A percentile compares a stretch with the other conserved stretches of the same genome.
phyloP scores from a whole-genome alignment of 192 early-diverging fungal genomes.

The Dispira parvispora region DNA sequence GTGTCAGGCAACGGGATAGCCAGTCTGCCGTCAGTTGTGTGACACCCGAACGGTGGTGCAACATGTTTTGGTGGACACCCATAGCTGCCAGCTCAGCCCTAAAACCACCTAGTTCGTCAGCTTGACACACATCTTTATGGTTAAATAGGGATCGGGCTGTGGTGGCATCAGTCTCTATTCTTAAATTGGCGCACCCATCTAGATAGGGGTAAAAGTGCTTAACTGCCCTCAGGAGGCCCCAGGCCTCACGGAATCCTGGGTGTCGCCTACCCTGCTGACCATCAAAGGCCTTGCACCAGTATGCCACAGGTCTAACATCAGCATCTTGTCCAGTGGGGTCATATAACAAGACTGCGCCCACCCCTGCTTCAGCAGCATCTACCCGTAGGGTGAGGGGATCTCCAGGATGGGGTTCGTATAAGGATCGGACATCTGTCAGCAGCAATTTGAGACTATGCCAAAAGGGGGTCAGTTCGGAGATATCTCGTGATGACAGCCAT shows the following conservation, averaged over 20 bases:
- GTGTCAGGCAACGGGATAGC: background rate
- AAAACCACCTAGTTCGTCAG: background rate
- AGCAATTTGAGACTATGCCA: background rate
- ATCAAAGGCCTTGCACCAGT: conserved; percentile 13
- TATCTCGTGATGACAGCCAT: conserved; percentile 5
- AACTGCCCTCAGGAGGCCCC: conserved; percentile 10
- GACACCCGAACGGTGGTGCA: background rate
- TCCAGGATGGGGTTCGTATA: conserved; percentile 16
- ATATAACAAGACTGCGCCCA: conserved; percentile 14
- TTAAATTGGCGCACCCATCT: conserved; percentile 15
- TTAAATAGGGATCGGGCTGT: conserved; percentile 1
- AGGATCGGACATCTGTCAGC: background rate
- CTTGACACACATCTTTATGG: background rate
- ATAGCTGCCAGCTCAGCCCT: background rate
- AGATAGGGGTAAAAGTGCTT: conserved; percentile 17
- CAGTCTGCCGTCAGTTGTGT: background rate
- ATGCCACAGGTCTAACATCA: conserved; percentile 12
- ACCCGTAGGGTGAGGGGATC: conserved; percentile 11
- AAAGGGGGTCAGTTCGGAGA: background rate
- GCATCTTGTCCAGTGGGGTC: background rate
- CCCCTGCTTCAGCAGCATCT: conserved; percentile 13
- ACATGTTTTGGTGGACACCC: background rate
- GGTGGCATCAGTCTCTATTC: conserved; percentile 15
- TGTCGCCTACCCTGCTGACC: conserved; percentile 11
- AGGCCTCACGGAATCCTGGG: conserved; percentile 14